Conservation (phyloP, 768 basidiomycete genomes). For the Phlebiopsis gigantea region DNA sequence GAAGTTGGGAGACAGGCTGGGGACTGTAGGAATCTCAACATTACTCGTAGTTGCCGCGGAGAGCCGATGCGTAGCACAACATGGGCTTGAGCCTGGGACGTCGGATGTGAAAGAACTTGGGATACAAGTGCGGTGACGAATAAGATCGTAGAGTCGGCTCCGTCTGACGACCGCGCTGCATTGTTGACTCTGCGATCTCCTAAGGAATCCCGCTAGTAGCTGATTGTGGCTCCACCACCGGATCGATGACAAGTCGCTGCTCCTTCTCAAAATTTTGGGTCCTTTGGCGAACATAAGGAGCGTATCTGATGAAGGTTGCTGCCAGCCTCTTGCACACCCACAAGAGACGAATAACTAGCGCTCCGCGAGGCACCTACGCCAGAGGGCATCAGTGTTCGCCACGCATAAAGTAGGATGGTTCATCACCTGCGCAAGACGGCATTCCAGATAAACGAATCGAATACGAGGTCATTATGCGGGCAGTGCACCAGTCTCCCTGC, state of each 20-base stretch:
- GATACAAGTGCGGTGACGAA: not conserved
- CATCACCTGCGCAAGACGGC: not conserved
- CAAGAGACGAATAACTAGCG: not conserved
- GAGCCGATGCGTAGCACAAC: not conserved
- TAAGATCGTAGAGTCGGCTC: not conserved
- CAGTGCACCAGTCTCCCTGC: no score
- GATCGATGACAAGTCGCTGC: not conserved
- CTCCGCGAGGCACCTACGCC: not conserved
- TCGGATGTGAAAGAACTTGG: not conserved
- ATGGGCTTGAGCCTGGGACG: not conserved
- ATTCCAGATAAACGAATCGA: no score
- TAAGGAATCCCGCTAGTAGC: not conserved
- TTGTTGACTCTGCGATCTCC: not conserved
- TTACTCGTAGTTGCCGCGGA: not conserved
- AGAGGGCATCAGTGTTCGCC: not conserved
- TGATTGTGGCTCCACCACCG: not conserved
- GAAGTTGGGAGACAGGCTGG: not conserved
- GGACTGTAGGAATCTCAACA: not conserved
- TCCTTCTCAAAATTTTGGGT: not conserved
- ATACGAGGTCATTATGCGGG: no score
- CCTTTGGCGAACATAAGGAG: not conserved
- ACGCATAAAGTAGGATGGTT: not conserved
- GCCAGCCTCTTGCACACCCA: not conserved
- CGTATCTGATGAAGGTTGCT: not conserved
- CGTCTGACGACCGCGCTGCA: not conserved